phyloP scores from a whole-genome alignment of 2,329 filamentous ascomycete species.

The Xylariaceae sp. region DNA sequence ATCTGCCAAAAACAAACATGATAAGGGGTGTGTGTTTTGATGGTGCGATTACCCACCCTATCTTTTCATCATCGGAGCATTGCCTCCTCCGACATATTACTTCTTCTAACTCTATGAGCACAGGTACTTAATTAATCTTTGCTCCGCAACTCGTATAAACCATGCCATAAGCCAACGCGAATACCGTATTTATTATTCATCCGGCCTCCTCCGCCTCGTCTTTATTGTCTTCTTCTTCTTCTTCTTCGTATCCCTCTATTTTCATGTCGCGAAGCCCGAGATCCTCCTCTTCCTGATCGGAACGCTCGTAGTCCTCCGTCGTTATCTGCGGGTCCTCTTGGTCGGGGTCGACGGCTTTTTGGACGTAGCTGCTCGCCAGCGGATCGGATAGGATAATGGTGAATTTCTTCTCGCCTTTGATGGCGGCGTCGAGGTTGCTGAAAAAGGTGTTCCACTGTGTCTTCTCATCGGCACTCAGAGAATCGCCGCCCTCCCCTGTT shows the following conservation, averaged over 20 bases:
- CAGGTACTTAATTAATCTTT: conserved; percentile 29
- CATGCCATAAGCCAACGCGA: neutral
- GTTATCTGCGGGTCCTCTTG: conserved; percentile 76
- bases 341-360: conserved; percentile 78
- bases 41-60: conserved; percentile 12
- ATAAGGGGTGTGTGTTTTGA: too few species aligned
- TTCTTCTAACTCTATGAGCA: conserved; percentile 3
- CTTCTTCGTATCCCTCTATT: conserved; percentile 77
- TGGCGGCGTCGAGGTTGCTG: conserved; percentile 71
- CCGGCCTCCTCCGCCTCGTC: conserved; percentile 7
- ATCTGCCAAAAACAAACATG: neutral
- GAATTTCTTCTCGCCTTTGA: conserved; percentile 79
- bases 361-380: conserved; percentile 89
- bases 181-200: conserved; percentile 1
- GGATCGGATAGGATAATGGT: conserved; percentile 85
- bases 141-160: conserved; percentile 13
- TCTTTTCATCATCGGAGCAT: neutral
- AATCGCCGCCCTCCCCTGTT: conserved; percentile 75
- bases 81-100: neutral
- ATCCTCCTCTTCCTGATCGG: conserved; percentile 91
- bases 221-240: conserved; percentile 44
- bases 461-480: conserved; percentile 67
- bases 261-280: conserved; percentile 92
- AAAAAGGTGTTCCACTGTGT: conserved; percentile 83
- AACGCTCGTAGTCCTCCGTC: conserved; percentile 81